These are phyloP conservation scores for Magnolia sinica DNA, from an alignment of 164 flowering plant species.

Conservation along the genomic window DNA sequence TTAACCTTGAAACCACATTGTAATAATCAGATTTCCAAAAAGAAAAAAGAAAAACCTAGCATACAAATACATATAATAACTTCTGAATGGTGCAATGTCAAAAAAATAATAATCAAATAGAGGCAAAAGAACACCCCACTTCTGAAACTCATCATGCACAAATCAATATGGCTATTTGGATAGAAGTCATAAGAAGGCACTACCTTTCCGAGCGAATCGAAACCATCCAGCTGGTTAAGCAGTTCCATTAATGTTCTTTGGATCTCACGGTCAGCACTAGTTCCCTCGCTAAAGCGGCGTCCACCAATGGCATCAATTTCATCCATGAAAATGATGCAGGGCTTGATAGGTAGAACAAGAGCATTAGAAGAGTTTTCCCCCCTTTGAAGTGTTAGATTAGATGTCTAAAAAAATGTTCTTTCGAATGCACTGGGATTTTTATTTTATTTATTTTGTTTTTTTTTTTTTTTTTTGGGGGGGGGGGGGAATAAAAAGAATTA, in stretches of 20 bases:
- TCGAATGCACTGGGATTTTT: neutral
- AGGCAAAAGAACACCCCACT: neutral
- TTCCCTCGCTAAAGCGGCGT: constrained; percentile 91
- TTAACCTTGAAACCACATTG: constrained; percentile 52
- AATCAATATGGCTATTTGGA: neutral
- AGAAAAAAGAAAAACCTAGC: neutral
- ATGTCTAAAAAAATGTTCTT: neutral
- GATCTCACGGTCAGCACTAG: constrained; percentile 95
- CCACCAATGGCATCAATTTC: constrained; percentile 99
- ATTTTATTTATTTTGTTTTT: too few species aligned
- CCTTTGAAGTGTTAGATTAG: neutral
- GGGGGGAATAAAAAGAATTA: neutral
- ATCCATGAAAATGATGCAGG: constrained; percentile 97
- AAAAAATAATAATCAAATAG: too few species aligned
- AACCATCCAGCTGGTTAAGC: constrained; percentile 96
- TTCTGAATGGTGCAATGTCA: neutral
- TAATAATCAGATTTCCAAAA: neutral
- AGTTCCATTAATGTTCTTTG: constrained; percentile 94
- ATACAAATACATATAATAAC: neutral
- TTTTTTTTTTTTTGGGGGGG: too few species aligned
- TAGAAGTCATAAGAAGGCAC: neutral
- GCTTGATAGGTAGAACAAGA: constrained; percentile 39
- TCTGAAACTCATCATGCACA: neutral
- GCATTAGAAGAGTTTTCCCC: neutral
- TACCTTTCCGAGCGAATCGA: constrained; percentile 93